Evolutionary conservation across 2,329 filamentous ascomycete species (phyloP).

Genomic region (Botrytis sinoallii): DNA sequence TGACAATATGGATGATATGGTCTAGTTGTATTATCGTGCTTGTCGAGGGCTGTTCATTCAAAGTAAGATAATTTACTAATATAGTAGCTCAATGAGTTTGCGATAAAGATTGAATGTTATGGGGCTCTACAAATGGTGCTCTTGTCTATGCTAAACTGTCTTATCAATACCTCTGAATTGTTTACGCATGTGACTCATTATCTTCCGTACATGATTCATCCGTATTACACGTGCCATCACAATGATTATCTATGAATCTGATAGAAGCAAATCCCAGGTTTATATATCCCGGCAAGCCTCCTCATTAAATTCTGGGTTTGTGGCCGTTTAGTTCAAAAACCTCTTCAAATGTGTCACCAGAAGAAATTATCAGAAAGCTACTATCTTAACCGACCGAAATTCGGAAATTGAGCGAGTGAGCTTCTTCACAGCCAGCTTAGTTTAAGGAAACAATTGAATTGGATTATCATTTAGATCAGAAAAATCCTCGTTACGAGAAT

Average conservation of each 20-base stretch:
- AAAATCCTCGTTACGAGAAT: background rate
- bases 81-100: background rate
- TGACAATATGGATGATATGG: background rate
- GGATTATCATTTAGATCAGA: background rate
- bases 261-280: fast-evolving
- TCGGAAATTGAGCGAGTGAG: background rate
- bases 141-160: no score
- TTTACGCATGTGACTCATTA: background rate
- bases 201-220: background rate
- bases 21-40: no score
- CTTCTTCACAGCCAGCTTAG: background rate
- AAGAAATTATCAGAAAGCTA: background rate
- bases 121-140: background rate
- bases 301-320: background rate
- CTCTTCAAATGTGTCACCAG: background rate
- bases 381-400: background rate
- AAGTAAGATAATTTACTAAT: background rate
- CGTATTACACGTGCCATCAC: background rate
- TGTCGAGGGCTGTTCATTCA: background rate
- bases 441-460: background rate
- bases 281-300: background rate
- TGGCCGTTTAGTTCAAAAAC: background rate
- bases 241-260: background rate
- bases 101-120: no score
- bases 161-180: background rate